A percentile compares a stretch with the other conserved stretches of the same genome.
These are phyloP conservation scores for Lanmaoa pseudosensibilis DNA, from an alignment of 768 basidiomycete species.

Conservation along the genomic window DNA sequence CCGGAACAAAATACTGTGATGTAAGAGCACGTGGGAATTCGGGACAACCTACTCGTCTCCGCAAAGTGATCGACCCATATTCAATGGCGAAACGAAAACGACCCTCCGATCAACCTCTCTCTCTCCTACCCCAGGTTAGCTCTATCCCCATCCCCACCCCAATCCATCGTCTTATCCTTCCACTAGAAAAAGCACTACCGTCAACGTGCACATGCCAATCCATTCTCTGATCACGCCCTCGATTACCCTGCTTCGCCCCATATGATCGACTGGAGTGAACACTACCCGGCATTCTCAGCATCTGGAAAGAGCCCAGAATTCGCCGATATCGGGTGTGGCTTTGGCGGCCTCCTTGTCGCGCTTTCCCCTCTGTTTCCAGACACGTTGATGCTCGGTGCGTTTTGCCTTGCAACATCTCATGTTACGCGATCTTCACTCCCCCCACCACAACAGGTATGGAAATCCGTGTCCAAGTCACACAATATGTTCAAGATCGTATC, in stretches of 20 bases:
- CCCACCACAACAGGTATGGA: constrained; percentile 71
- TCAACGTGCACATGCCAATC: constrained; percentile 82
- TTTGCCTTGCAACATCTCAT: neutral
- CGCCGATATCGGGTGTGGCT: constrained; percentile 97
- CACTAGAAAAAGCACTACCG: constrained; percentile 79
- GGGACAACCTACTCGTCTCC: neutral
- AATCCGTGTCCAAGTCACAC: constrained; percentile 93
- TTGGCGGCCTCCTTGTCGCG: constrained; percentile 88
- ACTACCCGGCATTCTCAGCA: constrained; percentile 72
- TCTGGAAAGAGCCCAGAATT: constrained; percentile 78
- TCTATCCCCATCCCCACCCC: neutral
- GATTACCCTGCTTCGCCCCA: constrained; percentile 81
- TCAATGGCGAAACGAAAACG: constrained; percentile 31
- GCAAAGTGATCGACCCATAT: too few relatives aligned
- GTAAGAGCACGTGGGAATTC: constrained; percentile 14
- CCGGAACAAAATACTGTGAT: constrained; percentile 19
- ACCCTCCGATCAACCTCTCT: constrained; percentile 2
- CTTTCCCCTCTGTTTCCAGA: constrained; percentile 91
- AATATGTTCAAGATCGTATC: constrained; percentile 95
- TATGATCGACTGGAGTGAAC: constrained; percentile 75
- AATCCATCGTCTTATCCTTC: neutral
- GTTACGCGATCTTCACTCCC: neutral
- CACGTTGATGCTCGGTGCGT: constrained; percentile 87
- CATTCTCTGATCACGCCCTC: constrained; percentile 85
- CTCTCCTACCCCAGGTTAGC: constrained; percentile 52